Evolutionary conservation across 495 filamentous ascomycete genomes (phyloP), one percentile per base, ranked within the genome.

Genomic region (Xylaria nigripes): DNA sequence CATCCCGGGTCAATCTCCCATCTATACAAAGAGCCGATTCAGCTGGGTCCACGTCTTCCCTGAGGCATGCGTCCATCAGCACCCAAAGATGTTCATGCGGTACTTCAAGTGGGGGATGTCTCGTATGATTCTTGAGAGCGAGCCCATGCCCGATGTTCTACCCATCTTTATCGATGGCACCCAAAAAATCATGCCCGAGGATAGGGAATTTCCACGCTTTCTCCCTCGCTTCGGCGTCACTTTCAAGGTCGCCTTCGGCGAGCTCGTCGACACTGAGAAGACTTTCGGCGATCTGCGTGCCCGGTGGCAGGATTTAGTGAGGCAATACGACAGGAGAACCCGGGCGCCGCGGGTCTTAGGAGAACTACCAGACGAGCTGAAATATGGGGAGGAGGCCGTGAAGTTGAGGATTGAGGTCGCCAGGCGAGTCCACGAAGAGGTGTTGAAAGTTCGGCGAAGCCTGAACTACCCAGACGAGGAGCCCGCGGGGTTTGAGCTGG

Each of bases 81-180:
- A 90, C 51, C 81, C 86, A 2, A 68, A 76, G 27, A 82, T 84
- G 57, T 81, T 82, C 32, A 85, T 96, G 80, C 86, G 92, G 10
- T 98, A 98, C 72, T 96, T 96, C 80, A 95, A 93, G 68, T 98
- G 93, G 93, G 93, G 93, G 6, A 73, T 96, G 6, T 86, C 91
- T 4, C 81, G 93, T 1, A 72, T 96, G 34, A 92, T 98, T 48
- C 77, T 98, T 9, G 93, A 98, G 67, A 73, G 85, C 45, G 86
- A 89, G 23, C 86, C 86, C 25, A 80, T 82, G 41, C 93, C 93
- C 0, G 85, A 89, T 50, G 73, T 98, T 0, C 74, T 98, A n/a
- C 90, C 93, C 7, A 89, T 98, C 68, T 98, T 91, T 77, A 82
- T 96, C 49, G 86, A 94, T 56, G 93, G 93, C 22, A 82, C 87